Percentiles rank a stretch among this genome's conserved stretches.
phyloP scores from a whole-genome alignment of 345 rosid genomes.

The Salix exigua region DNA sequence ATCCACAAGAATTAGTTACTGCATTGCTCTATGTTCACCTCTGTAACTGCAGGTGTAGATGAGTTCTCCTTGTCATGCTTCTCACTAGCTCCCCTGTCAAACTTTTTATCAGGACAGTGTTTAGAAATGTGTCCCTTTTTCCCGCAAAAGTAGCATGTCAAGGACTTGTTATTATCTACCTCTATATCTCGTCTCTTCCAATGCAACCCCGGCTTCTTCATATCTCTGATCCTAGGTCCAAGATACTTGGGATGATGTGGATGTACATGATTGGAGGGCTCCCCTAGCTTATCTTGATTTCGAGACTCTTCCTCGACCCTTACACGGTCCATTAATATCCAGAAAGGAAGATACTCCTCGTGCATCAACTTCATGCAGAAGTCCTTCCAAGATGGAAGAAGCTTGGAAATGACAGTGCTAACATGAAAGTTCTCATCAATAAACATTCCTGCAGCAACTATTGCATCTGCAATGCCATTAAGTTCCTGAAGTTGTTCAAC shows the following conservation, averaged over 20 bases:
- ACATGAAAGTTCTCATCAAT: conserved; percentile 77
- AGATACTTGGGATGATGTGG: conserved; percentile 23
- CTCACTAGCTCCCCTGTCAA: conserved; percentile 25
- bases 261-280: conserved; percentile 21
- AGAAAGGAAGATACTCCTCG: conserved; percentile 48
- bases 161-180: conserved; percentile 19
- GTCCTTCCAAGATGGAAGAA: conserved; percentile 79
- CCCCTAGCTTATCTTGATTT: conserved; percentile 22
- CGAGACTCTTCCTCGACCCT: conserved; percentile 53
- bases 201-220: conserved; percentile 32
- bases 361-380: conserved; percentile 54
- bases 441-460: conserved; percentile 54
- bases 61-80: conserved; percentile 17
- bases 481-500: conserved; percentile 58
- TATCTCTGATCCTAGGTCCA: conserved; percentile 36
- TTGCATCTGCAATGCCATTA: conserved; percentile 63
- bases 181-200: conserved; percentile 42
- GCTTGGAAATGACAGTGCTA: conserved; percentile 62
- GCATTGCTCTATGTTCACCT: conserved; percentile 11
- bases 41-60: conserved; percentile 15
- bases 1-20: not conserved
- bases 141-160: conserved; percentile 49
- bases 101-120: conserved; percentile 41
- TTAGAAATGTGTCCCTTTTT: conserved; percentile 62
- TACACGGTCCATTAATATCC: conserved; percentile 53